phyloP scores from a whole-genome alignment of 2,329 filamentous ascomycete species.

The Calonectria leucothoes region DNA sequence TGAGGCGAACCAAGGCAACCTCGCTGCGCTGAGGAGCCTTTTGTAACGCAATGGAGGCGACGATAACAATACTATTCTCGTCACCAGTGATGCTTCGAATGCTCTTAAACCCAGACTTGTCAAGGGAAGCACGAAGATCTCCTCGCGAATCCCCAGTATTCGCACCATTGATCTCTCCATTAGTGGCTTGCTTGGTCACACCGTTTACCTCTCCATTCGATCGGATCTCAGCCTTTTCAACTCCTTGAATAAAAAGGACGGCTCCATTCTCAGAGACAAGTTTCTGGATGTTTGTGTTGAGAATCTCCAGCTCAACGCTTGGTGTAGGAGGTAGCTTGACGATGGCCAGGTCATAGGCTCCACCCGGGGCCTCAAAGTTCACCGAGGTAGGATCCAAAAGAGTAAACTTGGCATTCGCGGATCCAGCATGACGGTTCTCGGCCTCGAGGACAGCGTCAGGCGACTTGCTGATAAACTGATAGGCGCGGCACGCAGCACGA shows the following conservation, averaged over 20 bases:
- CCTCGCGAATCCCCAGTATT: not conserved
- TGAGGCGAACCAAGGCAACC: not conserved
- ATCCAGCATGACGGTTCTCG: not conserved
- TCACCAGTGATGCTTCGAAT: not conserved
- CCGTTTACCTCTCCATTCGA: not conserved
- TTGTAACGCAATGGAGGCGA: not conserved
- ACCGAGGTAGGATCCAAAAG: not conserved
- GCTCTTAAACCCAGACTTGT: not conserved
- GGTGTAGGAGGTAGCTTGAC: not conserved
- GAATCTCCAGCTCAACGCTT: not conserved
- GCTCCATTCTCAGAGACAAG: not conserved
- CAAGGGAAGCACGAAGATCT: not conserved
- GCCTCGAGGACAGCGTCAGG: conserved; percentile 9
- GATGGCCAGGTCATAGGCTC: not conserved
- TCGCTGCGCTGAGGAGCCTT: not conserved
- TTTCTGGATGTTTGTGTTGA: not conserved
- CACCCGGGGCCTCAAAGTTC: not conserved
- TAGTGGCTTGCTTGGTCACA: not conserved
- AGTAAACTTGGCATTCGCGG: conserved; percentile 12
- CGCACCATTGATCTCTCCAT: not conserved
- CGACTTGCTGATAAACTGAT: conserved; percentile 2
- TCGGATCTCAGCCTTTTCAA: not conserved
- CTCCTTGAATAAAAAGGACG: not conserved
- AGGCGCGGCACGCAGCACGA: conserved; percentile 2
- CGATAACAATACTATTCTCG: not conserved